phyloP scores from a whole-genome alignment of 345 rosid genomes.

The Pelargonium nanum region DNA sequence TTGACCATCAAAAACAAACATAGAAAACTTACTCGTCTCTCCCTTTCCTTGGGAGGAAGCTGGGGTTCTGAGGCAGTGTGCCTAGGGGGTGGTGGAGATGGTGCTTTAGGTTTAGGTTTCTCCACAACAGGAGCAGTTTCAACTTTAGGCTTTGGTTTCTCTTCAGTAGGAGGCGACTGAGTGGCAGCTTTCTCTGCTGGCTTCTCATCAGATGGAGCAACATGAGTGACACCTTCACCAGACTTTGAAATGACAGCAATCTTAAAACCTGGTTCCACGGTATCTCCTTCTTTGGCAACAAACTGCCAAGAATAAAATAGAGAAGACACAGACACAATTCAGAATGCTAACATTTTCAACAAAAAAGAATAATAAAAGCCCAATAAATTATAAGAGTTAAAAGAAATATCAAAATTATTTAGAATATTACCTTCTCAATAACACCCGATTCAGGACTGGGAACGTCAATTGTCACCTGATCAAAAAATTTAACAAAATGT shows the following conservation, averaged over 20 bases:
- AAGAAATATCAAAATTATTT: neutral
- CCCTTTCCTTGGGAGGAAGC: constrained; percentile 97
- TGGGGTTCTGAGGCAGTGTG: constrained; percentile 75
- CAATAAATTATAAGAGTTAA: too few species aligned
- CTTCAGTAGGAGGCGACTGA: constrained; percentile 27
- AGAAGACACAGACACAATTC: neutral
- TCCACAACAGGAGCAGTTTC: constrained; percentile 9
- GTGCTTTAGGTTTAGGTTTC: constrained; percentile 38
- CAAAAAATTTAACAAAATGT: too few species aligned
- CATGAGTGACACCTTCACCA: constrained; percentile 71
- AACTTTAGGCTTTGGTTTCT: neutral
- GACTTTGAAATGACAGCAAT: constrained; percentile 82
- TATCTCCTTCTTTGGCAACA: constrained; percentile 90
- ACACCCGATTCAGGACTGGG: constrained; percentile 82
- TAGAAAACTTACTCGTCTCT: constrained; percentile 65
- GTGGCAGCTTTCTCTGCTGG: constrained; percentile 39
- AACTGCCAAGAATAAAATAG: too few species aligned
- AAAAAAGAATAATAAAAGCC: neutral
- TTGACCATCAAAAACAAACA: neutral
- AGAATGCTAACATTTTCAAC: neutral
- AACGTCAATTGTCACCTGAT: constrained; percentile 76
- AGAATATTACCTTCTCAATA: constrained; percentile 12
- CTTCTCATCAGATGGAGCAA: constrained; percentile 58
- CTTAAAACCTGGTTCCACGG: constrained; percentile 85
- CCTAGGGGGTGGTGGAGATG: constrained; percentile 49